Percentiles rank a stretch among this genome's conserved stretches.
Conservation (phyloP, 108 stramenopile species). For the Nitzschia putrida region DNA sequence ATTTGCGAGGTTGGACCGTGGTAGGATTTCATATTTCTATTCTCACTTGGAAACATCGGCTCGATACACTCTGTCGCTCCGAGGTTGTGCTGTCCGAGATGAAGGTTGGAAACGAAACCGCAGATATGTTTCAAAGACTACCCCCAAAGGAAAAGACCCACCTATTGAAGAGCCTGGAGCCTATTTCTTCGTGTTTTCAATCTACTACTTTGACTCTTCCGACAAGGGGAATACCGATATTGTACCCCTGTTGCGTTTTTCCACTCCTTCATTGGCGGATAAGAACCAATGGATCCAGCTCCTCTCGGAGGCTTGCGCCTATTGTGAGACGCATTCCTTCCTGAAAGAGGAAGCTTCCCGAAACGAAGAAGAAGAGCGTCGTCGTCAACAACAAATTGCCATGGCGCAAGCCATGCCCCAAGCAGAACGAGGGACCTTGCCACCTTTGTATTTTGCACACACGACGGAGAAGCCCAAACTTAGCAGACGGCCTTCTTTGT, state of each 20-base stretch:
- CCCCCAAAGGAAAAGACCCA: slow-evolving; percentile 10
- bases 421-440: slow-evolving; percentile 46
- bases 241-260: slow-evolving; percentile 76
- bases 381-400: slow-evolving; percentile 28
- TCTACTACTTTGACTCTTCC: slow-evolving; percentile 52
- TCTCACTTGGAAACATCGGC: slow-evolving; percentile 56
- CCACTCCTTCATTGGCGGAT: slow-evolving; percentile 64
- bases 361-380: slow-evolving; percentile 35
- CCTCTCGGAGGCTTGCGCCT: slow-evolving; percentile 72
- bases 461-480: neutral
- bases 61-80: slow-evolving; percentile 61
- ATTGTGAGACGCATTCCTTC: slow-evolving; percentile 71
- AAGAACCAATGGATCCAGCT: slow-evolving; percentile 77
- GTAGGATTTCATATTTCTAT: slow-evolving; percentile 61
- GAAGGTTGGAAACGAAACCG: slow-evolving; percentile 74
- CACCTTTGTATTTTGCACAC: slow-evolving; percentile 52
- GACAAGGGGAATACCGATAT: slow-evolving; percentile 49
- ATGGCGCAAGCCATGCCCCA: slow-evolving; percentile 49
- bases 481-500: slow-evolving; percentile 41
- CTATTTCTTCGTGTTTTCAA: slow-evolving; percentile 79
- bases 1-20: slow-evolving; percentile 64
- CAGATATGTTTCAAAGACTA: slow-evolving; percentile 31
- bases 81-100: slow-evolving; percentile 81
- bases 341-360: slow-evolving; percentile 33
- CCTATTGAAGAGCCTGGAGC: slow-evolving; percentile 59